Evolutionary conservation across 2,329 filamentous ascomycete genomes (phyloP).

Genomic region (Talaromyces marneffei): DNA sequence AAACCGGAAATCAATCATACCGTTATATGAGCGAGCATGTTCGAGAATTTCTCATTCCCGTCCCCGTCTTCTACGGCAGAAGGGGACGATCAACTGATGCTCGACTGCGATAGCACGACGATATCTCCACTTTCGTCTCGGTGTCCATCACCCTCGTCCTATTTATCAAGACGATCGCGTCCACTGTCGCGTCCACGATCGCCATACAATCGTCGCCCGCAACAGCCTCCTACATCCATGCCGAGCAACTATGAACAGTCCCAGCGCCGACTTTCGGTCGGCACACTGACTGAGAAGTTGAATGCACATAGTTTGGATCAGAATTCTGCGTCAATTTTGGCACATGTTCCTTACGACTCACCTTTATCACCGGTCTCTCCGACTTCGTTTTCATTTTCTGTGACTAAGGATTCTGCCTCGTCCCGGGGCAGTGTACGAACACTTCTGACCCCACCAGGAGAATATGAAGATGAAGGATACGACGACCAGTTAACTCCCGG

Average conservation of each 20-base stretch:
- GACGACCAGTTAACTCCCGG: slow-evolving; percentile 43
- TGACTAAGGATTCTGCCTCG: background rate
- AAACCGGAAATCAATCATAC: background rate
- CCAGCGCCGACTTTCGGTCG: slow-evolving; percentile 35
- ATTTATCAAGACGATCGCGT: slow-evolving; percentile 26
- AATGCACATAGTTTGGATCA: slow-evolving; percentile 34
- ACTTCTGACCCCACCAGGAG: slow-evolving; percentile 34
- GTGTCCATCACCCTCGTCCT: slow-evolving; percentile 37
- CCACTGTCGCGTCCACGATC: slow-evolving; percentile 26
- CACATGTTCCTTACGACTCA: slow-evolving; percentile 17
- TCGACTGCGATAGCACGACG: slow-evolving; percentile 32
- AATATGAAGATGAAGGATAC: slow-evolving; percentile 33
- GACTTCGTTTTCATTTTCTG: slow-evolving; percentile 17
- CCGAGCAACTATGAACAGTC: slow-evolving; percentile 36
- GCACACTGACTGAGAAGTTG: slow-evolving; percentile 35
- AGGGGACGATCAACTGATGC: slow-evolving; percentile 30
- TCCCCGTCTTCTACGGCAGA: slow-evolving; percentile 31
- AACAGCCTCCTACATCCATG: slow-evolving; percentile 37
- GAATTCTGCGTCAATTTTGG: slow-evolving; percentile 18
- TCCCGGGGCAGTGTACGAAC: slow-evolving; percentile 20
- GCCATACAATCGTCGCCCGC: slow-evolving; percentile 30
- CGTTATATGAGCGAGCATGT: slow-evolving; percentile 24
- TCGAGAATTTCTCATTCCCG: slow-evolving; percentile 40
- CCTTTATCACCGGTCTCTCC: slow-evolving; percentile 19
- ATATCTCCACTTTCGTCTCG: slow-evolving; percentile 40